Evolutionary conservation across 441 rosid genomes (phyloP).

Genomic region (Adansonia rubrostipa): DNA sequence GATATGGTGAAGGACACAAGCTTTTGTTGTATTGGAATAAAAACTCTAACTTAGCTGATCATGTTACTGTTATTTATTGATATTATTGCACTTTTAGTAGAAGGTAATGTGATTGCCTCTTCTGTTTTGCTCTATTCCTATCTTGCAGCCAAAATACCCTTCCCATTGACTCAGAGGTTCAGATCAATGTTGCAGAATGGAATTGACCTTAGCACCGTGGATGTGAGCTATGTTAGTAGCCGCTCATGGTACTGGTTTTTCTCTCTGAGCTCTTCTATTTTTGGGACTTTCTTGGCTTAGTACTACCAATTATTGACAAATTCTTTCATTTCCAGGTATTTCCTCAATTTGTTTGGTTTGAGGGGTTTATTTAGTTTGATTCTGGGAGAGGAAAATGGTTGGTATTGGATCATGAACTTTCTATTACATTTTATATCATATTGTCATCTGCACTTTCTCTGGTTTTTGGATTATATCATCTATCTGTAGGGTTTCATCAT

Average conservation of each 20-base stretch:
- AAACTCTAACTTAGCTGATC: slow-evolving; percentile 16
- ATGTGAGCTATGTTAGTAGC: slow-evolving; percentile 98
- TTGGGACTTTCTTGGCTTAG: slow-evolving; percentile 18
- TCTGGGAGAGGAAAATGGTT: slow-evolving; percentile 98
- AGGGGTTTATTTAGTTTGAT: slow-evolving; percentile 96
- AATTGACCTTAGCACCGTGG: slow-evolving; percentile 96
- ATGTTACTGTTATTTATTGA: slow-evolving; percentile 5
- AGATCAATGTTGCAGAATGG: slow-evolving; percentile 99
- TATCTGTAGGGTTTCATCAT: not conserved
- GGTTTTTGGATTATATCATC: not conserved
- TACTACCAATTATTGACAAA: slow-evolving; percentile 32
- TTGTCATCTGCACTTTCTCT: not conserved
- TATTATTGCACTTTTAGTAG: slow-evolving; percentile 7
- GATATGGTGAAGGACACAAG: not conserved
- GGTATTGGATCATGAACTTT: slow-evolving; percentile 32
- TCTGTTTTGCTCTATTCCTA: slow-evolving; percentile 23
- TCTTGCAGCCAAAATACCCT: slow-evolving; percentile 88
- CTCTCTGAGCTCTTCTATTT: slow-evolving; percentile 28
- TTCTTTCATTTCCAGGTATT: slow-evolving; percentile 65
- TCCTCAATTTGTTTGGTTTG: slow-evolving; percentile 93
- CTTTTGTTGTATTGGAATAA: not conserved
- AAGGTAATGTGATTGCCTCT: slow-evolving; percentile 25
- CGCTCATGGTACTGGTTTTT: slow-evolving; percentile 78
- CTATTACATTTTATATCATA: not conserved
- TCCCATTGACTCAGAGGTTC: slow-evolving; percentile 96